Conservation (phyloP, 257 asterid genomes). For the Solanum appendiculatum region DNA sequence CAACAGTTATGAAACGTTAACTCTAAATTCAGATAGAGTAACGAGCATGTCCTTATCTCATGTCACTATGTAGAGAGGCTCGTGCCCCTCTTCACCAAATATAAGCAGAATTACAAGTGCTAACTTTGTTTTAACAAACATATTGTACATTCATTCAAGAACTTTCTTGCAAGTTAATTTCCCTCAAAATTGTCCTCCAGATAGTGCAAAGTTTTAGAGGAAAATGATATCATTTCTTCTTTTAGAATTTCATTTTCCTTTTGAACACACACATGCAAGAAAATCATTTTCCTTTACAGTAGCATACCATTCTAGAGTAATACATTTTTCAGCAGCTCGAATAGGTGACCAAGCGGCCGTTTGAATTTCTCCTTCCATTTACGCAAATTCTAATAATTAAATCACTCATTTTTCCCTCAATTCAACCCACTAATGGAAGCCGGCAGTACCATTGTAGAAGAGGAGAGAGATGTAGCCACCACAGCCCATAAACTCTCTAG, state of each 20-base stretch:
- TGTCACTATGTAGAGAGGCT: not conserved
- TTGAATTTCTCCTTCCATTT: not conserved
- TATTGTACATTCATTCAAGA: not conserved
- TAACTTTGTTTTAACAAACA: not conserved
- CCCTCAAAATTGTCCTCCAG: not conserved
- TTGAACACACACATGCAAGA: not conserved
- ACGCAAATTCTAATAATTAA: not conserved
- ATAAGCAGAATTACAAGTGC: not conserved
- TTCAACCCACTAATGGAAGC: not conserved
- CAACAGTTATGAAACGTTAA: not conserved
- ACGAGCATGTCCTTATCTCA: not conserved
- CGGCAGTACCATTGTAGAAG: not conserved
- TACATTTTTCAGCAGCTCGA: not conserved
- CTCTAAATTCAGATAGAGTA: not conserved
- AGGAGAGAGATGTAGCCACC: not conserved
- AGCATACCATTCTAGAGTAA: not conserved
- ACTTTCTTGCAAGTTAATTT: not conserved
- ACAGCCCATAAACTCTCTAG: not conserved
- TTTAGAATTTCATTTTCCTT: not conserved
- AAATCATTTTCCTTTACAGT: not conserved
- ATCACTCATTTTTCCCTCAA: not conserved
- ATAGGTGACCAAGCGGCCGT: not conserved
- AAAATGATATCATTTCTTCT: not conserved
- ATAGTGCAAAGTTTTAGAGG: not conserved
- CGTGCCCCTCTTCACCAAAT: not conserved